These are phyloP conservation scores for Fusarium bulbicola DNA, from an alignment of 2,329 filamentous ascomycete genomes.

Conservation along the genomic window DNA sequence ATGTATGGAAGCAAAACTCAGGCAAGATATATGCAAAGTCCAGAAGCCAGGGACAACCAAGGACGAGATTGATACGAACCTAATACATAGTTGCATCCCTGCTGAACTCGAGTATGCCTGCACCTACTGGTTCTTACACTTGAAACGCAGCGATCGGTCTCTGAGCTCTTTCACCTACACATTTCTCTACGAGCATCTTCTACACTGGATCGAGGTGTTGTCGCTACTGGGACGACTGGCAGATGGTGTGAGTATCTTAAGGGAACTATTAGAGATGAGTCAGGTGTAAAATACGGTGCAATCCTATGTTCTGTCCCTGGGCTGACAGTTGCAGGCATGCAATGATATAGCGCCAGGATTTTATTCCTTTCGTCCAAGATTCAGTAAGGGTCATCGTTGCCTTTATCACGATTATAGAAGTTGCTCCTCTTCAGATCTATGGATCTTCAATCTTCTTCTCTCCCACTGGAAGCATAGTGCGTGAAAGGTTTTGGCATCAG, in stretches of 20 bases:
- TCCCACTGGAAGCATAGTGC: neutral
- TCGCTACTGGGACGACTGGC: neutral
- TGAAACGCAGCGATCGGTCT: neutral
- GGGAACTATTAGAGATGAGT: neutral
- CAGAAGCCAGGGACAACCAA: neutral
- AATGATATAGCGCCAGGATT: rapidly evolving
- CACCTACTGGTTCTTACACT: neutral
- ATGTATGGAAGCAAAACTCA: neutral
- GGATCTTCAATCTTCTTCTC: neutral
- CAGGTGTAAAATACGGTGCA: neutral
- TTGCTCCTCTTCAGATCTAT: neutral
- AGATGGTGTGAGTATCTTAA: neutral
- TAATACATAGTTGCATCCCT: neutral
- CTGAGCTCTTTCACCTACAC: neutral
- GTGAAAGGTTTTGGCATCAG: neutral
- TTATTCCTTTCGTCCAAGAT: neutral
- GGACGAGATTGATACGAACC: rapidly evolving
- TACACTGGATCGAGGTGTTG: neutral
- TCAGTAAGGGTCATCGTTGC: neutral
- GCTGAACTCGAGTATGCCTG: neutral
- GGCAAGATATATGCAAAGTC: neutral
- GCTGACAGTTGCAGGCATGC: neutral
- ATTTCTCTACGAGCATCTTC: neutral
- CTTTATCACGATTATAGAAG: neutral
- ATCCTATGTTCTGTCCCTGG: rapidly evolving